Conservation (phyloP, 2,329 filamentous ascomycete genomes). For the Epichloe gansuensis region DNA sequence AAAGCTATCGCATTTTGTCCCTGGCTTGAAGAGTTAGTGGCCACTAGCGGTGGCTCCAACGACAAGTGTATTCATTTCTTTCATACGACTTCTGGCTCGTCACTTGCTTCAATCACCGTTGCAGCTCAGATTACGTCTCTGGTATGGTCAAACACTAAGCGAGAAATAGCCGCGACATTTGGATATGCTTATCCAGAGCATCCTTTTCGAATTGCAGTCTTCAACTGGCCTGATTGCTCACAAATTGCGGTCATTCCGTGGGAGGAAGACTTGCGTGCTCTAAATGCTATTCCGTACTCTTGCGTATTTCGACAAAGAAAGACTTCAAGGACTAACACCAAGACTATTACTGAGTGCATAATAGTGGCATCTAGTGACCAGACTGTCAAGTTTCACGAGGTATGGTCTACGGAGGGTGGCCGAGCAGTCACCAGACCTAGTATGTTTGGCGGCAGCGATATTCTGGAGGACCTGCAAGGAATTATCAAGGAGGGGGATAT, state of each 20-base stretch:
- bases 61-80: slow-evolving; percentile 96
- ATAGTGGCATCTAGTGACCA: slow-evolving; percentile 87
- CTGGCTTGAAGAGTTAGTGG: slow-evolving; percentile 77
- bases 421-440: slow-evolving; percentile 39
- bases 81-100: slow-evolving; percentile 70
- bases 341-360: slow-evolving; percentile 46
- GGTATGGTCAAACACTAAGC: slow-evolving; percentile 74
- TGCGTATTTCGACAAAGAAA: slow-evolving; percentile 24
- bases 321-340: slow-evolving; percentile 12
- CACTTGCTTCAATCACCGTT: slow-evolving; percentile 81
- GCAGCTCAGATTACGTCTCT: slow-evolving; percentile 87
- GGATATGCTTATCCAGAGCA: slow-evolving; percentile 89
- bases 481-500: slow-evolving; percentile 62
- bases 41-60: slow-evolving; percentile 85
- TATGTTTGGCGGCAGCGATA: slow-evolving; percentile 68
- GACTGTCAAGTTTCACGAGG: slow-evolving; percentile 88
- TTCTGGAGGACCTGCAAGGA: slow-evolving; percentile 69
- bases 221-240: slow-evolving; percentile 84
- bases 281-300: slow-evolving; percentile 83
- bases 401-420: slow-evolving; percentile 61
- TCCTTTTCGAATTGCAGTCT: slow-evolving; percentile 77
- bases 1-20: slow-evolving; percentile 97
- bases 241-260: slow-evolving; percentile 77
- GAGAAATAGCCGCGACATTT: slow-evolving; percentile 87
- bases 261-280: slow-evolving; percentile 64